Evolutionary conservation across 306 rosid genomes (phyloP).

Genomic region (Medicago ruthenica): DNA sequence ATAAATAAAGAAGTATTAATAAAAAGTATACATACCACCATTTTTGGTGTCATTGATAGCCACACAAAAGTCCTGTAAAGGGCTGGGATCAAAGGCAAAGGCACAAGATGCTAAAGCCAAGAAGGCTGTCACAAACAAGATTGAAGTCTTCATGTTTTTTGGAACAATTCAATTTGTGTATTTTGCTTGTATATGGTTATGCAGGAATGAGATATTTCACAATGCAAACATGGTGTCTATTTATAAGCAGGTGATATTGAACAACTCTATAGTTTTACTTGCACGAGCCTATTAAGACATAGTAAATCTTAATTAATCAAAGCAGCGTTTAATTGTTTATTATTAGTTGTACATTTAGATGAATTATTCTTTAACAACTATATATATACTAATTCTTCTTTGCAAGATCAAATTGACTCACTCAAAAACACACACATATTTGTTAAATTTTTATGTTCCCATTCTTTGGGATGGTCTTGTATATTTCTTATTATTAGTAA

Average conservation of each 20-base stretch:
- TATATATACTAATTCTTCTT: too few relatives aligned
- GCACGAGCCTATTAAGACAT: background rate
- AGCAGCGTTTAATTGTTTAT: background rate
- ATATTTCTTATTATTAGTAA: background rate
- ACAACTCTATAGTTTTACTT: slow-evolving; percentile 11
- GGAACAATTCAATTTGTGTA: background rate
- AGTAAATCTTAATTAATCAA: background rate
- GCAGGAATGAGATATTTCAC: background rate
- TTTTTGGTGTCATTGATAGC: slow-evolving; percentile 38
- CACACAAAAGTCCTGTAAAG: slow-evolving; percentile 45
- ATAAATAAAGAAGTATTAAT: background rate
- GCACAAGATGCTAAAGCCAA: slow-evolving; percentile 33
- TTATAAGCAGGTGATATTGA: slow-evolving; percentile 25
- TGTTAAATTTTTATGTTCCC: background rate
- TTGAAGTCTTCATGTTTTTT: slow-evolving; percentile 9
- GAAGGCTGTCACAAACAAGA: background rate
- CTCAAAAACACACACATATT: background rate
- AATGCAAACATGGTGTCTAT: slow-evolving; percentile 5
- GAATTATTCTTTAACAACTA: background rate
- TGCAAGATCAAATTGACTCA: background rate
- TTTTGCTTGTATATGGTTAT: background rate
- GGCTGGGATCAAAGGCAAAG: slow-evolving; percentile 47
- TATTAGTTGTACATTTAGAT: background rate
- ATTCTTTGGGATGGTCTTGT: background rate
- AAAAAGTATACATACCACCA: slow-evolving; percentile 8